Conservation (phyloP, 2,329 filamentous ascomycete genomes). For the Fusarium sp. region DNA sequence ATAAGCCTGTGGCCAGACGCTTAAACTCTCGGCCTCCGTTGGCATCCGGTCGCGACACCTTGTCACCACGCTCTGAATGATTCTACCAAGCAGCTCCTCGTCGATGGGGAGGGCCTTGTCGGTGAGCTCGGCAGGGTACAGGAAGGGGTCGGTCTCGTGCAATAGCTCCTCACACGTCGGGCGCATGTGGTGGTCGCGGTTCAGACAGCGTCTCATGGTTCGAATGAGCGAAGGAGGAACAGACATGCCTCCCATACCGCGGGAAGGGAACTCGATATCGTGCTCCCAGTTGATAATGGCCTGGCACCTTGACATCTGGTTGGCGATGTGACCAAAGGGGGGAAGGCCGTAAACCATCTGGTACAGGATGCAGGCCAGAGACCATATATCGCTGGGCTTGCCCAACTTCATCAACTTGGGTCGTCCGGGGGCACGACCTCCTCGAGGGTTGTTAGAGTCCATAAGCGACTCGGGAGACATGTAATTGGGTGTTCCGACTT, state of each 20-base stretch:
- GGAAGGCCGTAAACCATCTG: slow-evolving; percentile 99
- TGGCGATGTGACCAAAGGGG: slow-evolving; percentile 91
- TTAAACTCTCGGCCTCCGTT: slow-evolving; percentile 67
- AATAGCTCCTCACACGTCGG: slow-evolving; percentile 75
- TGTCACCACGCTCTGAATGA: slow-evolving; percentile 72
- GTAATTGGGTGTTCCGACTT: slow-evolving; percentile 97
- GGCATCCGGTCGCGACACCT: slow-evolving; percentile 71
- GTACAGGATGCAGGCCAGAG: slow-evolving; percentile 94
- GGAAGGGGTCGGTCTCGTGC: slow-evolving; percentile 69
- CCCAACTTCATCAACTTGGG: slow-evolving; percentile 93
- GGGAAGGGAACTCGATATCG: slow-evolving; percentile 77
- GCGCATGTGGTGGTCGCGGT: slow-evolving; percentile 71
- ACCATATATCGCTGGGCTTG: slow-evolving; percentile 97
- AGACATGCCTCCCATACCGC: slow-evolving; percentile 73
- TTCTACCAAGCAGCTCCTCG: slow-evolving; percentile 71
- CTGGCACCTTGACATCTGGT: slow-evolving; percentile 87
- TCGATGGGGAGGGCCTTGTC: slow-evolving; percentile 70
- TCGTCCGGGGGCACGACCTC: slow-evolving; percentile 56
- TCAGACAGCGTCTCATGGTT: slow-evolving; percentile 73
- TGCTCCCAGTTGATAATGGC: slow-evolving; percentile 86
- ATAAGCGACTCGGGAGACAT: slow-evolving; percentile 97
- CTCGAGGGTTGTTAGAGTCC: slow-evolving; percentile 79
- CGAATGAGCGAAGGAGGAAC: slow-evolving; percentile 71
- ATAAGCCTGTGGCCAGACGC: slow-evolving; percentile 71
- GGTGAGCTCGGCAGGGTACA: slow-evolving; percentile 71